phyloP scores from a whole-genome alignment of 2,329 filamentous ascomycete species.

The Cladosporium oxysporum region DNA sequence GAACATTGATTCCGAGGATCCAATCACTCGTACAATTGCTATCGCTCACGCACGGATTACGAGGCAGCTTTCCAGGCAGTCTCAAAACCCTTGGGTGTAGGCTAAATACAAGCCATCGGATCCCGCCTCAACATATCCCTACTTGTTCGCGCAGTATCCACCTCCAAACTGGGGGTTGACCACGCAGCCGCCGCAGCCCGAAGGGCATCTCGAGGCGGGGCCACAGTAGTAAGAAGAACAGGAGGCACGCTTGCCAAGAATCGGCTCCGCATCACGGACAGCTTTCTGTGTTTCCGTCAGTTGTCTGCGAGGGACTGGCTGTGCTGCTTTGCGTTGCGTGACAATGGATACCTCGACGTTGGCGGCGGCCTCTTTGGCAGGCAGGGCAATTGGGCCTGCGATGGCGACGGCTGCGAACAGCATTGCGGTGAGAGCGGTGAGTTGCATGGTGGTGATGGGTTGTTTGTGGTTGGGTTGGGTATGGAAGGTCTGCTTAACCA shows the following conservation, averaged over 20 bases:
- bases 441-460: not conserved
- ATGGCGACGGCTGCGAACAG: conserved; percentile 11
- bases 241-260: not conserved
- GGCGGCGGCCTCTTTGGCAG: not conserved
- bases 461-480: not conserved
- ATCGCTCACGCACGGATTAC: not conserved
- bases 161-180: conserved; percentile 8
- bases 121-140: not conserved
- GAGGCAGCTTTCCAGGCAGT: not conserved
- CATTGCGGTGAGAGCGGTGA: not conserved
- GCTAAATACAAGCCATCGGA: not conserved
- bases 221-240: conserved; percentile 5
- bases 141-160: not conserved
- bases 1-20: not conserved
- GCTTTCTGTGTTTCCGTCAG: not conserved
- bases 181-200: not conserved
- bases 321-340: not conserved
- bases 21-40: not conserved
- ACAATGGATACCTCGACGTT: not conserved
- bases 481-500: not conserved
- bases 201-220: not conserved
- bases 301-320: not conserved
- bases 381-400: conserved; percentile 4
- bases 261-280: conserved; percentile 3
- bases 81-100: not conserved